Evolutionary conservation across 352 stramenopile genomes (phyloP), one percentile per base, ranked within the genome.

Genomic region (Blastocystis sp.): DNA sequence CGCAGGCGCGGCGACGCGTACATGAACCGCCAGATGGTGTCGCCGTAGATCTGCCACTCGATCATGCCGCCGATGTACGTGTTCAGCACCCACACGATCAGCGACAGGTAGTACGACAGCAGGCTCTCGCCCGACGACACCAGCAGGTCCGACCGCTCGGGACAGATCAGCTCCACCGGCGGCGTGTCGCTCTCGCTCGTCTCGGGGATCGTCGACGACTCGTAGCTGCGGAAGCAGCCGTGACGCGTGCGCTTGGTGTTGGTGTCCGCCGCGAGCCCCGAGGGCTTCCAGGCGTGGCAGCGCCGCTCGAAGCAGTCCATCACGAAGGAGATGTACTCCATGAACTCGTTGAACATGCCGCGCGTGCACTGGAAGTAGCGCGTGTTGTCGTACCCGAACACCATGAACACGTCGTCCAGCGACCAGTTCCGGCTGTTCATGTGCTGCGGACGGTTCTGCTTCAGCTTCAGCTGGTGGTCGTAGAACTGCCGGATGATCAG

Each of bases 341-440:
- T 77, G 41, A 89, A 89, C 67, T 89, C 79, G 60, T 89, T 63
- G 31, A 89, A 89, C 67, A 89, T 80, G 4, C 79, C 79, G 51
- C 79, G 67, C 24, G 79, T 89, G 35, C 79, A 89, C 67, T 89
- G 79, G 51, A 77, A 80, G 33, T 89, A 89, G 19, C 67, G 79
- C 35, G 79, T 60, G 31, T 24, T 77, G 55, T 89, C 79, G 60
- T 89, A 77, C 0, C 63, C 79, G 41, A 89, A 89, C 50, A 89
- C 63, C 79, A 89, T 89, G 35, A 77, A 89, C 59, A 89, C 79
- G 66, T 89, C 79, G 35, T 89, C 79, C 41, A 89, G 60, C 1
- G 79, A 89, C 79, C 79, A 89, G 13, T 74, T 89, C 2, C 37
- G 65, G n/a, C 24, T 79, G 60, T 89, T 89, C 61, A 62, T 62